These are phyloP conservation scores for Populus nigra DNA, from an alignment of 345 rosid genomes.

Conservation along the genomic window DNA sequence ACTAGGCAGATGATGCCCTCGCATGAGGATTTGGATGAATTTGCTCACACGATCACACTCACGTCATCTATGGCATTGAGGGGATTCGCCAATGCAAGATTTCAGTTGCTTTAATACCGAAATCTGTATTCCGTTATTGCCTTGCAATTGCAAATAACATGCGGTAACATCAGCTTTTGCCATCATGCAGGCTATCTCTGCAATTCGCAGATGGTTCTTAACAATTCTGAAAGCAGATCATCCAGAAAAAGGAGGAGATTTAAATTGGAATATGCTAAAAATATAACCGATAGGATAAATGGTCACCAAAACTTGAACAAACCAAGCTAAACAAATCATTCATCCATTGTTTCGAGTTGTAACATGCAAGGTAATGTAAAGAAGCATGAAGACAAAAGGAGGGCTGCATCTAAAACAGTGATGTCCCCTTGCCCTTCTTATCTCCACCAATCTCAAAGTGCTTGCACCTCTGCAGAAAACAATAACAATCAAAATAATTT, in stretches of 20 bases:
- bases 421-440: conserved; percentile 14
- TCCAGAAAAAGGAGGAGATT: neutral
- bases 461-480: conserved; percentile 1
- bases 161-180: too few relatives aligned
- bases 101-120: too few relatives aligned
- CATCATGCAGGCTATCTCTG: too few relatives aligned
- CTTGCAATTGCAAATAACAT: too few relatives aligned
- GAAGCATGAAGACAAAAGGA: neutral
- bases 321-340: neutral
- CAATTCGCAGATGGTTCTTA: too few relatives aligned
- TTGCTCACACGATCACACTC: too few relatives aligned
- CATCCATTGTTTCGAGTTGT: neutral
- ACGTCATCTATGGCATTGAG: too few relatives aligned
- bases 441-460: conserved; percentile 10
- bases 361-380: neutral
- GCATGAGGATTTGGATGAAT: too few relatives aligned
- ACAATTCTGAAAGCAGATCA: neutral
- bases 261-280: neutral
- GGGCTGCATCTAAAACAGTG: conserved; percentile 1
- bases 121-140: too few relatives aligned
- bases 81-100: too few relatives aligned
- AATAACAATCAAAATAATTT: neutral
- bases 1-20: too few relatives aligned
- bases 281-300: neutral
- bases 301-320: neutral